Conservation (phyloP, 177 flowering plant genomes). For the Telopea speciosissima region DNA sequence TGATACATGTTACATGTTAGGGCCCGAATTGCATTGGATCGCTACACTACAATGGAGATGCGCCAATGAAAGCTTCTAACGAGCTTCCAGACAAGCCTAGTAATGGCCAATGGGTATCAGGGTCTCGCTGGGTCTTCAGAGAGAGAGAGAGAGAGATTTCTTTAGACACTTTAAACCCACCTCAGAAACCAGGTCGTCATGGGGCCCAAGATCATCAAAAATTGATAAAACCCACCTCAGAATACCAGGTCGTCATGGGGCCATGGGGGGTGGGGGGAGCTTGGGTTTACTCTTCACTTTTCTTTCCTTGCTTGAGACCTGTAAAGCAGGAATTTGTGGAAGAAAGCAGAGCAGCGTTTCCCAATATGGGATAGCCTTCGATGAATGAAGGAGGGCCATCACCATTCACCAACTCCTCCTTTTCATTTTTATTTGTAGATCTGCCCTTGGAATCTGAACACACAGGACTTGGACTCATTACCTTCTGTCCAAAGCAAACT, state of each 20-base stretch:
- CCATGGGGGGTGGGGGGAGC: conserved; percentile 12
- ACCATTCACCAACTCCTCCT: conserved; percentile 10
- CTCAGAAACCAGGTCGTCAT: conserved; percentile 19
- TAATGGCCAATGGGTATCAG: no score
- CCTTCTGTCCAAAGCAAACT: conserved; percentile 11
- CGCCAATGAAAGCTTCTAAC: no score
- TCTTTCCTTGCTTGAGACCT: conserved; percentile 29
- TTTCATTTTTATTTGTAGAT: conserved; percentile 22
- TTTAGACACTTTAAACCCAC: conserved; percentile 16
- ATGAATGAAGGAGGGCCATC: conserved; percentile 1
- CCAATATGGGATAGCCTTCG: conserved; percentile 1
- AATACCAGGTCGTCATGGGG: conserved; percentile 6
- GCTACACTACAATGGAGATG: no score
- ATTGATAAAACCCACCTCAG: conserved; percentile 19
- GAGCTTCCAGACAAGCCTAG: no score
- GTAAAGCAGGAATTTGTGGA: conserved; percentile 35
- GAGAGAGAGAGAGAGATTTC: no score
- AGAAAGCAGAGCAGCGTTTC: conserved; percentile 19
- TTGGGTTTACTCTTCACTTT: conserved; percentile 5
- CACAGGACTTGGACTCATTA: conserved; percentile 12
- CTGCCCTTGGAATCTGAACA: conserved; percentile 37
- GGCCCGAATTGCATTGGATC: no score
- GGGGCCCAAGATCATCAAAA: conserved; percentile 13
- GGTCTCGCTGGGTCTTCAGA: no score
- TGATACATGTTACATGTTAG: no score